These are phyloP conservation scores for Magnusiomyces tetraspermus DNA, from an alignment of 1,139 yeast genomes.

Conservation along the genomic window DNA sequence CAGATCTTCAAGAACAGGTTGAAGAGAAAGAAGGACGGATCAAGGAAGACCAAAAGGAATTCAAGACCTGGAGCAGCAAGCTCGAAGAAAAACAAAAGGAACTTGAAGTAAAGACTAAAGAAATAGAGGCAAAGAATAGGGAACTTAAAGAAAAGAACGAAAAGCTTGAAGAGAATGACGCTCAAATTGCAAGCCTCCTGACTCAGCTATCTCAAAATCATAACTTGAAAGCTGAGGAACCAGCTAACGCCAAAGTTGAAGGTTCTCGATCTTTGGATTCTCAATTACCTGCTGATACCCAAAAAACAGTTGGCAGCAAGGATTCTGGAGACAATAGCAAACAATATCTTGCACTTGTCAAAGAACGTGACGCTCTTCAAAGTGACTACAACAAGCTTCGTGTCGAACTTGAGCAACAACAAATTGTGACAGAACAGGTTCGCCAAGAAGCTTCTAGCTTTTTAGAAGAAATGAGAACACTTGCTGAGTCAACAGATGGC, in stretches of 20 bases:
- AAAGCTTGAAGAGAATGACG: neutral
- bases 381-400: neutral
- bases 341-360: neutral
- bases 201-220: neutral
- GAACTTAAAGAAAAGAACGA: too few species aligned
- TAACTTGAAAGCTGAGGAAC: neutral
- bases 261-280: neutral
- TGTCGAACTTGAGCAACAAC: slow-evolving; percentile 30
- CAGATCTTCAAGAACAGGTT: slow-evolving; percentile 11
- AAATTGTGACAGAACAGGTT: slow-evolving; percentile 34
- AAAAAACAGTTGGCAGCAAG: neutral
- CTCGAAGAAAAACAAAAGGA: too few species aligned
- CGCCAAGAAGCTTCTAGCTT: slow-evolving; percentile 36
- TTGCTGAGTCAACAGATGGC: slow-evolving; percentile 28
- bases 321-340: slow-evolving; percentile 5
- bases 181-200: neutral
- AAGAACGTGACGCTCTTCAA: neutral
- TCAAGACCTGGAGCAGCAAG: too few species aligned
- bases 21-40: neutral
- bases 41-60: too few species aligned
- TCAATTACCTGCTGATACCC: too few species aligned
- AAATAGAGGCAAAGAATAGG: too few species aligned
- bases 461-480: slow-evolving; percentile 34
- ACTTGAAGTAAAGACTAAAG: too few species aligned
- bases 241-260: neutral